Conservation (phyloP, 768 basidiomycete genomes). For the Hygrocybe coccinea region DNA sequence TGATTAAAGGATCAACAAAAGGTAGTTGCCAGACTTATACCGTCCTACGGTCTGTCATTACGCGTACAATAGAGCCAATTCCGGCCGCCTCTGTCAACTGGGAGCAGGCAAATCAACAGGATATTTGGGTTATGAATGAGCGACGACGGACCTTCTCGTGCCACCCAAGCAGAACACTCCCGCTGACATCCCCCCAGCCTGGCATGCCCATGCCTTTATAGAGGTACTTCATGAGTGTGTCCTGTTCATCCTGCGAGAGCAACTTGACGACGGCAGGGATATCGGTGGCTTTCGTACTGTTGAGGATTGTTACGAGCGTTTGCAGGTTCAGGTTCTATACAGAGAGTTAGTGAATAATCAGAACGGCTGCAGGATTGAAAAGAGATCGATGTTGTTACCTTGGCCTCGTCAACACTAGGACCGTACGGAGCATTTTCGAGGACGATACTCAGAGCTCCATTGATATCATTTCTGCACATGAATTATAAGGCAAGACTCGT, state of each 20-base stretch:
- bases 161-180: constrained; percentile 74
- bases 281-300: constrained; percentile 88
- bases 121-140: background rate
- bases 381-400: constrained; percentile 45
- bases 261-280: constrained; percentile 70
- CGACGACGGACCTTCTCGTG: constrained; percentile 79
- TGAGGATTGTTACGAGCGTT: constrained; percentile 81
- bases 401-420: constrained; percentile 80
- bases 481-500: background rate
- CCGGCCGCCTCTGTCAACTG: constrained; percentile 93
- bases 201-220: constrained; percentile 92
- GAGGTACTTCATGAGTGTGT: constrained; percentile 94
- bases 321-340: constrained; percentile 71
- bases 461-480: constrained; percentile 61
- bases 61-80: constrained; percentile 89
- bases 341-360: too few relatives aligned
- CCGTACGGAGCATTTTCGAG: constrained; percentile 88
- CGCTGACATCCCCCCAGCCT: constrained; percentile 56
- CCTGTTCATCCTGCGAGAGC: constrained; percentile 71
- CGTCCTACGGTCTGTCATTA: constrained; percentile 56
- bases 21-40: too few relatives aligned
- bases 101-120: background rate
- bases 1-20: too few relatives aligned
- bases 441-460: constrained; percentile 63
- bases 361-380: background rate